Evolutionary conservation across 345 rosid genomes (phyloP), one percentile per base, ranked within the genome.

Genomic region (Citrus hindsii): DNA sequence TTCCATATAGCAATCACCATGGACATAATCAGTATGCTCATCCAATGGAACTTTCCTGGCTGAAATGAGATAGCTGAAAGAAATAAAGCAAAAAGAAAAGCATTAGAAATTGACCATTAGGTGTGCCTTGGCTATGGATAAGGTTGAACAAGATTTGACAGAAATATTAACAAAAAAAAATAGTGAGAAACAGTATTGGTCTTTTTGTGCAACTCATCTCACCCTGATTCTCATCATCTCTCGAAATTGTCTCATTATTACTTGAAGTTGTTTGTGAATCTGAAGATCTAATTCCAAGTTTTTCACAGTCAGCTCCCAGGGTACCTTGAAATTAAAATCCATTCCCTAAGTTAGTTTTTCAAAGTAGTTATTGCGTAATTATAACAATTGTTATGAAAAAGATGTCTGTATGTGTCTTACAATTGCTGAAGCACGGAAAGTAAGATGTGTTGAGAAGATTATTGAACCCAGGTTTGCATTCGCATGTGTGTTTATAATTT

Each of bases 301-400:
- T 83, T n/a, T 83, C 65, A 48, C 92, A 88, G 77, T 90, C 93
- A 22, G 85, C 81, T 62, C 93, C 88, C 22, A 88, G 63, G 0
- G 92, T 80, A 78, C 92, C 93, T 90, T 76, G 32, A 32, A 48
- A 79, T 61, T 38, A 56, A 67, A 81, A 76, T 8, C 70, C 51
- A 60, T 67, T 55, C 18, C 22, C 46, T 40, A 10, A 48, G 4
- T 70, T 37, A 78, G 62, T 69, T 78, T 32, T 61, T 10, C 14
- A 25, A 21, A 51, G 19, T 51, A 14, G 56, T 18, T 51, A 4
- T 51, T 51, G 56, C 9, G 18, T 30, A 24, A 19, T 32, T 22
- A 37, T 56, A 16, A 42, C 21, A 16, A 71, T 32, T n/a, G 24
- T 24, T 76, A 3, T 14, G 38, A 4, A 30, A 33, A 30, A 35